Base-by-base conservation (phyloP, 352 stramenopile species). In the Phytophthora sojae region DNA sequence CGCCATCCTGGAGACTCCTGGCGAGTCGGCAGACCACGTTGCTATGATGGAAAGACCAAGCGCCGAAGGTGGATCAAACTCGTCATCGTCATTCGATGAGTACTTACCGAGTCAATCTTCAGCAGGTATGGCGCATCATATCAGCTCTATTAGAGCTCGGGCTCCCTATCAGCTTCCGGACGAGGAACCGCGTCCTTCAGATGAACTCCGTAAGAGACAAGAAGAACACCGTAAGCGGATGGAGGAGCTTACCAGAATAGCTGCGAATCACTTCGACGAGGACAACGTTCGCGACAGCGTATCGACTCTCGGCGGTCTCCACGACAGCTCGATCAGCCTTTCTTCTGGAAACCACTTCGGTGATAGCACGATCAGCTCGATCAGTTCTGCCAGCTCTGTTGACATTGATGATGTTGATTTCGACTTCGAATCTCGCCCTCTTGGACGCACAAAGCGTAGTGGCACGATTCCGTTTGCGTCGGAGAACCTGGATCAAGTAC, bases 181-280 rank as follows among this genome's bases (percentile, higher is more conserved):
- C 8, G 78, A 82, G 56, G 64, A 79, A 57, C 61, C 76, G 32
- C 81, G 77, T n/a, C 67, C 51, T 4, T 88, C 81, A 1, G 79
- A 88, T 51, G 74, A 85, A 23, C 67, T 92, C 61, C 72, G 69
- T 19, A 76, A 75, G 58, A 75, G 84, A 15, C 73, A 86, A 61
- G 77, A 81, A 54, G 79, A 90, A 57, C 84, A 92, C 57, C 65
- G 61, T 19, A 77, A 67, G n/a, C 80, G 84, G n/a, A 92, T 92
- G 84, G 79, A 75, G 9, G 82, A 92, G 61, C 75, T 92, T n/a
- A 86, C 85, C n/a, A 68, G 81, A 19, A 23, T 79, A 29, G 57
- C 67, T 11, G 72, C 52, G 15, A 75, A 75, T 19, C 71, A 79
- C 39, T 77, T 80, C 30, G 73, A 72, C 9, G 50, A 83, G 45